phyloP scores from a whole-genome alignment of 768 basidiomycete genomes.

The Macrolepiota fuliginosa region DNA sequence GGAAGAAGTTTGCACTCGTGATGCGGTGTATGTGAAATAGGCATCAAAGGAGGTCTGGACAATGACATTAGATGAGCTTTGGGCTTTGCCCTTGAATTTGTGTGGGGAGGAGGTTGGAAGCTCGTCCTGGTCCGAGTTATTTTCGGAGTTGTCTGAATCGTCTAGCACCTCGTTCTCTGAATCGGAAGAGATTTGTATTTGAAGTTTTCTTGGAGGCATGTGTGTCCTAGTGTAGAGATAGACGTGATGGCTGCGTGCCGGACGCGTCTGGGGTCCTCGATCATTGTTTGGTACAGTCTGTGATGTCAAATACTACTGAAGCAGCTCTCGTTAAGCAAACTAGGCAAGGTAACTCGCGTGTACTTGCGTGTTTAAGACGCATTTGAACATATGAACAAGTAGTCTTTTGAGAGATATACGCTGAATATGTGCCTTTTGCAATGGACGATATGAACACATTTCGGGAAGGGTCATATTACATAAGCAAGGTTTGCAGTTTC shows the following conservation, averaged over 20 bases:
- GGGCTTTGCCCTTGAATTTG: constrained; percentile 22
- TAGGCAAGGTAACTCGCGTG: too few species aligned
- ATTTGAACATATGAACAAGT: too few species aligned
- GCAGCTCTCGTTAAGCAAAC: neutral
- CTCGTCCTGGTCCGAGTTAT: constrained; percentile 11
- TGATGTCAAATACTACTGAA: neutral
- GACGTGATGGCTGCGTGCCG: too few species aligned
- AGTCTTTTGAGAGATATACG: too few species aligned
- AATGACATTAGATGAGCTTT: constrained; percentile 34
- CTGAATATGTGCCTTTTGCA: too few species aligned
- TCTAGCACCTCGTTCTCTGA: constrained; percentile 14
- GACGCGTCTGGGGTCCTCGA: neutral
- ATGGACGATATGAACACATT: too few species aligned
- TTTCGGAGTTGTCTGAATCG: constrained; percentile 12
- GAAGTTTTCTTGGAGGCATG: neutral
- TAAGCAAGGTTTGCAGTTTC: too few species aligned
- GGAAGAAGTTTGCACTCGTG: constrained; percentile 69
- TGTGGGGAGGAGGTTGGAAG: constrained; percentile 9
- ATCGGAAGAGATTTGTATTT: neutral
- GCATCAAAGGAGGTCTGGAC: constrained; percentile 78
- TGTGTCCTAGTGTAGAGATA: too few species aligned
- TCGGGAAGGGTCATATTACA: too few species aligned
- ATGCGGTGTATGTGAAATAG: constrained; percentile 69
- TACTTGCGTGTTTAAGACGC: too few species aligned
- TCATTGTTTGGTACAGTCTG: too few species aligned